Evolutionary conservation across 805 yeast genomes (phyloP).

Genomic region (Nadsonia fulvescens): DNA sequence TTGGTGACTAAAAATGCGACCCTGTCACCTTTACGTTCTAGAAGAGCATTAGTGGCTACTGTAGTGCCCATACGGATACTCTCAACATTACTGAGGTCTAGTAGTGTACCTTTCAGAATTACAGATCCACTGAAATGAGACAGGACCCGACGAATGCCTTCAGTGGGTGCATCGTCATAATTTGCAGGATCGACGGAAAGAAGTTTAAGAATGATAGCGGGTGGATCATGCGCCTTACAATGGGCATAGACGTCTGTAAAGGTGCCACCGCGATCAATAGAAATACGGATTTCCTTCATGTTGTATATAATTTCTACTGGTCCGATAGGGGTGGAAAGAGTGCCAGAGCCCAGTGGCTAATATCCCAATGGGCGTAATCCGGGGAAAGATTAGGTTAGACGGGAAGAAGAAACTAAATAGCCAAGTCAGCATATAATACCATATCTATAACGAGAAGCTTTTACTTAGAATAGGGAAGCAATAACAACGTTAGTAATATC

Average conservation of each 20-base stretch:
- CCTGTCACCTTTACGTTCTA: slow-evolving; percentile 81
- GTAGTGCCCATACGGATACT: slow-evolving; percentile 84
- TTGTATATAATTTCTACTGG: too few species aligned
- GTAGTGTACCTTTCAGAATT: slow-evolving; percentile 41
- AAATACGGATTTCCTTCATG: too few species aligned
- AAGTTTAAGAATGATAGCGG: slow-evolving; percentile 55
- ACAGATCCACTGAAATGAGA: slow-evolving; percentile 35
- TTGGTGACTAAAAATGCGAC: slow-evolving; percentile 76
- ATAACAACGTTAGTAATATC: too few species aligned
- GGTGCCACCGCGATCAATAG: slow-evolving; percentile 59
- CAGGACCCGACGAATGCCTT: slow-evolving; percentile 68
- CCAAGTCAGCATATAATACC: too few species aligned
- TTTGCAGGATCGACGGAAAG: slow-evolving; percentile 79
- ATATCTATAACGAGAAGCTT: too few species aligned
- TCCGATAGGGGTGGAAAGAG: too few species aligned
- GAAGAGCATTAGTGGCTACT: slow-evolving; percentile 85
- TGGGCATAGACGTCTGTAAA: slow-evolving; percentile 64
- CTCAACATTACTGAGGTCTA: slow-evolving; percentile 37
- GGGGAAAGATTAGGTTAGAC: too few species aligned
- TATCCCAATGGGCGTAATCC: too few species aligned
- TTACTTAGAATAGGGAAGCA: too few species aligned
- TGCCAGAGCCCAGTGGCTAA: too few species aligned
- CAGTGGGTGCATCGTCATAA: slow-evolving; percentile 81
- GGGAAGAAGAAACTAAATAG: too few species aligned
- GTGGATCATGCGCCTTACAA: slow-evolving; percentile 28